Evolutionary conservation across 2,329 filamentous ascomycete species (phyloP).

Genomic region (Trichoderma atrobrunneum): DNA sequence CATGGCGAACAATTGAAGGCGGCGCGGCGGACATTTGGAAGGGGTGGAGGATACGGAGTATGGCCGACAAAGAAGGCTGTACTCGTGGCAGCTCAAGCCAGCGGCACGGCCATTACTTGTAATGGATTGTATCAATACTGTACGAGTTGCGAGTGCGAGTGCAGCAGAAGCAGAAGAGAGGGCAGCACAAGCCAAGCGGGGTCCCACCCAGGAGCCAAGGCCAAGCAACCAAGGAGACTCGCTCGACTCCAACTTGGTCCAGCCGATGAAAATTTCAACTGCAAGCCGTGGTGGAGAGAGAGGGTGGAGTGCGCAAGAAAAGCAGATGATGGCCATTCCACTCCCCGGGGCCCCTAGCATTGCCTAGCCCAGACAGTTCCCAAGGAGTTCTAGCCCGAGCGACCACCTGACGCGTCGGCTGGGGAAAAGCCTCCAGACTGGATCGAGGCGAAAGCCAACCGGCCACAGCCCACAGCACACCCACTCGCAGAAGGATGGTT

Average conservation of each 20-base stretch:
- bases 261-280: slow-evolving; percentile 13
- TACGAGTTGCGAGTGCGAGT: not conserved
- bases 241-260: not conserved
- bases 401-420: slow-evolving; percentile 20
- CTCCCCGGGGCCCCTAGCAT: slow-evolving; percentile 9
- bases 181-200: not conserved
- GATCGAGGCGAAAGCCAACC: slow-evolving; percentile 14
- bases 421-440: slow-evolving; percentile 12
- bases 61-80: not conserved
- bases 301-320: not conserved
- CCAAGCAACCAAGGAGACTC: not conserved
- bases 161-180: not conserved
- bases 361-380: slow-evolving; percentile 4
- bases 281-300: slow-evolving; percentile 16
- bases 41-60: not conserved
- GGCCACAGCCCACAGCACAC: slow-evolving; percentile 3
- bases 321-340: slow-evolving; percentile 7
- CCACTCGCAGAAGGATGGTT: slow-evolving; percentile 12
- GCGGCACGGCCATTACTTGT: not conserved
- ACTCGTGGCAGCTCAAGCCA: not conserved
- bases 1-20: not conserved
- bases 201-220: slow-evolving; percentile 1
- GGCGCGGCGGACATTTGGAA: not conserved
- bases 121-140: not conserved
- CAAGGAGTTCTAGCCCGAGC: slow-evolving; percentile 5